Evolutionary conservation across 495 filamentous ascomycete genomes (phyloP), one percentile per base, ranked within the genome.

Genomic region (Tetracladium setigerum): DNA sequence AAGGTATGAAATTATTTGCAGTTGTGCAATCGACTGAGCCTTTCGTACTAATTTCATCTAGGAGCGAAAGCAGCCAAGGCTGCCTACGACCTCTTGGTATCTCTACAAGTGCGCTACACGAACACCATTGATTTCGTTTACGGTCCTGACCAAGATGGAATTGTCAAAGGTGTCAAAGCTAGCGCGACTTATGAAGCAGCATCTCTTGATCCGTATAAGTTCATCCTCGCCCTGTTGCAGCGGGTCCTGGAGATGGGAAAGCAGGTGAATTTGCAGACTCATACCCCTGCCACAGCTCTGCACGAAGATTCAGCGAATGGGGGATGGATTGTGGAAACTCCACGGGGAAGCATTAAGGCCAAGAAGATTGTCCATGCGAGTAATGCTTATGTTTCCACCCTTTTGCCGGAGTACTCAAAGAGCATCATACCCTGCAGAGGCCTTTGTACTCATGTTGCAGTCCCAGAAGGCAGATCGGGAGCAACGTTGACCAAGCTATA

Each of bases 381-480:
- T 18, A 89, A 89, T 46, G 84, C 77, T 30, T 87, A 86, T 52
- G 78, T 80, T 4, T 74, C 82, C 5, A 65, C 62, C 8, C 61
- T 87, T 6, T 67, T 77, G 34, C 73, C 76, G 2, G 54, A 66
- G 18, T 55, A 55, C 33, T n/a, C 27, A 5, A 9, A 11, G 1
- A 37, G 33, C 17, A 55, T 55, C n/a, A 39, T 55, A 4, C 53
- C 53, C 16, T 32, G 30, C 9, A 31, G 32, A 30, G 53, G 47
- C 1, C 47, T 51, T 3, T 50, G 47, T 44, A 36, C 31, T 13
- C 53, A 40, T 1, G 47, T 55, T 17, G 22, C 14, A 16, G 16
- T 33, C 22, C 44, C 53, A 6, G 16, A 30, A 13, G 15, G 15
- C 6, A 15, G 16, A 7, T 4, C 19, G 6, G n/a, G 14, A 15